Base-by-base conservation (phyloP, 768 basidiomycete species). In the Suillus brevipes region DNA sequence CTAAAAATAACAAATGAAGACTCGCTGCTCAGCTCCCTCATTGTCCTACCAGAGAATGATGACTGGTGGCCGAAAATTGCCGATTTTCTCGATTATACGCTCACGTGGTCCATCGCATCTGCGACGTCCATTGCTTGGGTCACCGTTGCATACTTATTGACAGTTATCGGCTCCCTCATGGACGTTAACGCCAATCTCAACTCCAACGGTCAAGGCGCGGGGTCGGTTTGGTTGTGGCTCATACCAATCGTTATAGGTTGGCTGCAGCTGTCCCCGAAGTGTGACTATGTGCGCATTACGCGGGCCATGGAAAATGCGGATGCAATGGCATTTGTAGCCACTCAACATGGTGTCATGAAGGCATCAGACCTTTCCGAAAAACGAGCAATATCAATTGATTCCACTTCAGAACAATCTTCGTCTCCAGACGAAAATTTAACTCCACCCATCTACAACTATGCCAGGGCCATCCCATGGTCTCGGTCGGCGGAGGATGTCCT, bases 191-290 rank as follows among this genome's bases (percentile, higher is more conserved):
- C 66, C 4, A 45, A 70, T n/a, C 66, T 80, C 2, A 68, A 75
- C 38, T 70, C 74, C 0, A 78, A 72, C 38, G 81, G 81, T 0
- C 75, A 80, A 61, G 78, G 74, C 25, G 76, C 79, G 9, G 81
- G 78, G 3, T 77, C 78, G 4, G 67, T 78, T 16, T 84, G 80
- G 81, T 66, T 83, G 6, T 84, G 81, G 80, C 73, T 83, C 23
- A 45, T 83, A 9, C 75, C 82, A 0, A 66, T 83, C 7, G 77
- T 81, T 14, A 67, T 78, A 4, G 78, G 80, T 7, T 82, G 81
- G 78, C 68, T 82, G 10, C 73, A 80, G 58, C 64, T 82, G 9
- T 78, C 80, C 0, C 80, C 81, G 0, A 78, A 81, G 64, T 79
- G 78, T 56, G 78, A 81, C 66, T 70, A 72, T 6, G 47, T 47